Evolutionary conservation across 2,329 filamentous ascomycete species (phyloP), one percentile per base, ranked within the genome.

Genomic region (Talaromyces sp.): DNA sequence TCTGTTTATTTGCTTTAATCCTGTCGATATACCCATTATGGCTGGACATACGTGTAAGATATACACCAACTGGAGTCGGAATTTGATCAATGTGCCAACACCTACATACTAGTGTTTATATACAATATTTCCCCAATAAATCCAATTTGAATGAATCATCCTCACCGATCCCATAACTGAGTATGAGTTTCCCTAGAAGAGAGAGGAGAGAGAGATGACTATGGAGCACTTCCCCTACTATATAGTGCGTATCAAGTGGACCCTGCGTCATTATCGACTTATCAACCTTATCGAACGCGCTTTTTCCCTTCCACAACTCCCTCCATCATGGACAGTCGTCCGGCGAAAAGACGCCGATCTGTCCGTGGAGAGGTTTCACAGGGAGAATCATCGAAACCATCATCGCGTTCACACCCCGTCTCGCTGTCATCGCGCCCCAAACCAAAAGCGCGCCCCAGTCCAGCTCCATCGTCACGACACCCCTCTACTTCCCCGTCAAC

Each of bases 301-400:
- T 44, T 48, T 54, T 52, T 51, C 47, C 42, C 48, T 51, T 60
- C 22, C 36, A 5, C 47, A 27, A 46, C 30, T 19, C 20, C 43
- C 29, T 42, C 48, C 57, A 60, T 53, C 51, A 76, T 76, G 74
- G 64, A 68, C 59, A 54, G 62, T 55, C 69, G 64, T 56, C 67
- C 70, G 46, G 54, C 58, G 32, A 76, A 76, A 61, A 63, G 73
- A 61, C 68, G 69, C 55, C 68, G 63, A 60, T 62, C 65, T 22
- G 55, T 66, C 45, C 49, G 64, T 24, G 64, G 70, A 32, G 45
- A 49, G 33, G 56, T 52, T 41, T 17, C 32, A 19, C 49, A 49
- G 47, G 43, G 22, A 29, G 46, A 57, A 20, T 41, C 45, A 41
- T 30, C 22, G 9, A 36, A 44, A 8, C 30, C 42, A 13, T 11